phyloP scores from a whole-genome alignment of 495 filamentous ascomycete genomes.

The Penicillium lagena region DNA sequence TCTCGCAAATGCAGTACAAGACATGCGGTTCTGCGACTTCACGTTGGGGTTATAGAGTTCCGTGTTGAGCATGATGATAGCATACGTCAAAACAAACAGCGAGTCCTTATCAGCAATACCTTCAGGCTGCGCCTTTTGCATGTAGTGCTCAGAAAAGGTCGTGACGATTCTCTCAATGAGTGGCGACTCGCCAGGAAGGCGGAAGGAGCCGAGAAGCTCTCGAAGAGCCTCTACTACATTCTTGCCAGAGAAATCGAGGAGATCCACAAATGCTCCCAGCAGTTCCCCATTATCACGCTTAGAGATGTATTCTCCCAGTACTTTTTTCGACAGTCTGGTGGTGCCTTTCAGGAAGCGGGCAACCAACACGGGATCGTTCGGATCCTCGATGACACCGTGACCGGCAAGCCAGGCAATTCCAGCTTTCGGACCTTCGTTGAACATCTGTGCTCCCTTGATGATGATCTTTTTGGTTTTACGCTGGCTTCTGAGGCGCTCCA shows the following conservation, averaged over 20 bases:
- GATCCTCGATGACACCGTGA: constrained; percentile 75
- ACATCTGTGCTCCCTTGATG: constrained; percentile 80
- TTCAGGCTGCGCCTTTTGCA: constrained; percentile 59
- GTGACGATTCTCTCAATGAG: constrained; percentile 92
- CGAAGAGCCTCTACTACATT: constrained; percentile 86
- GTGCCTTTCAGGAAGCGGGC: constrained; percentile 83
- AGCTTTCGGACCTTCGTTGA: constrained; percentile 89
- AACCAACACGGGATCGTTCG: constrained; percentile 63
- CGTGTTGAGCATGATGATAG: constrained; percentile 92
- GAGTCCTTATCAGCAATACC: constrained; percentile 83
- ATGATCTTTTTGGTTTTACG: constrained; percentile 78
- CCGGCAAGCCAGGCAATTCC: constrained; percentile 81
- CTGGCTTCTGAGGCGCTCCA: constrained; percentile 56
- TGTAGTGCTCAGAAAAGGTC: constrained; percentile 82
- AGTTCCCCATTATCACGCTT: constrained; percentile 80
- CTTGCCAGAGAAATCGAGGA: constrained; percentile 80
- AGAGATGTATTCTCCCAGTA: constrained; percentile 86
- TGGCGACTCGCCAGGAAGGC: constrained; percentile 84
- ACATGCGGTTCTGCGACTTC: constrained; percentile 77
- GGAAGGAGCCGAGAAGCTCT: constrained; percentile 83
- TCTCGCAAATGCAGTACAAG: constrained; percentile 66
- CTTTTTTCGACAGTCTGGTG: constrained; percentile 78
- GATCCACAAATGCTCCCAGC: constrained; percentile 73
- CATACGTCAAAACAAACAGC: constrained; percentile 88
- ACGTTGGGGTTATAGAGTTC: constrained; percentile 93